A percentile compares a stretch with the other conserved stretches of the same genome.
Conservation (phyloP, 805 yeast species). For the Pichia insulana region DNA sequence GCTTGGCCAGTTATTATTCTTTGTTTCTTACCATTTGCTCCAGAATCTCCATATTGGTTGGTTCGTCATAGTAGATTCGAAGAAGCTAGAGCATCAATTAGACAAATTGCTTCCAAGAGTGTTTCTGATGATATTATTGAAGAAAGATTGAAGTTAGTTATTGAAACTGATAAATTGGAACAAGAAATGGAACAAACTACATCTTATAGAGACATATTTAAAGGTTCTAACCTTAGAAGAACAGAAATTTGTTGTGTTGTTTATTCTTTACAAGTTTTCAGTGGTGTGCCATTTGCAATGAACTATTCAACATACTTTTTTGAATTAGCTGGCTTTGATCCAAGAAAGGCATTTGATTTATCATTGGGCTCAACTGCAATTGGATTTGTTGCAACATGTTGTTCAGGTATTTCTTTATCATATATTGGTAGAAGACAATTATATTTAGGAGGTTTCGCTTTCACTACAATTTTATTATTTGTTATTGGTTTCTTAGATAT, state of each 20-base stretch:
- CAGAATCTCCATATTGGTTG: slow-evolving; percentile 53
- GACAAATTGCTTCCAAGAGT: slow-evolving; percentile 22
- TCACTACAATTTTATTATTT: slow-evolving; percentile 5
- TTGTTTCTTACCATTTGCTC: slow-evolving; percentile 36
- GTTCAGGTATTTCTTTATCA: slow-evolving; percentile 33
- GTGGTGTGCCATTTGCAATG: slow-evolving; percentile 59
- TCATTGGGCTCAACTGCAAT: slow-evolving; percentile 27
- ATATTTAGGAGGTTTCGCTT: slow-evolving; percentile 4
- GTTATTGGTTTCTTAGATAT: slow-evolving; percentile 12
- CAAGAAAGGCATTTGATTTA: slow-evolving; percentile 14
- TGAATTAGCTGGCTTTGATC: slow-evolving; percentile 14
- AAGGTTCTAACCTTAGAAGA: slow-evolving; percentile 40
- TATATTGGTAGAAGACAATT: slow-evolving; percentile 31
- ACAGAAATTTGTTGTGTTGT: slow-evolving; percentile 31
- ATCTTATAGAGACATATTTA: slow-evolving; percentile 35
- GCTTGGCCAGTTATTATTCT: slow-evolving; percentile 39
- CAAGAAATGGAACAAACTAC: slow-evolving; percentile 9
- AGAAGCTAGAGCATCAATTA: slow-evolving; percentile 36
- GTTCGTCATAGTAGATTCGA: slow-evolving; percentile 33
- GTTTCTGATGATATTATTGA: slow-evolving; percentile 5
- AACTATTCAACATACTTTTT: slow-evolving; percentile 46
- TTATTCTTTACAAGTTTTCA: slow-evolving; percentile 48
- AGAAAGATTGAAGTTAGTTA: slow-evolving; percentile 7
- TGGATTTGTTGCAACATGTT: slow-evolving; percentile 25
- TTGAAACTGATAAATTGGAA: slow-evolving; percentile 12